Base-by-base conservation (phyloP, 768 basidiomycete genomes). In the Pleurotus tuber-regium region DNA sequence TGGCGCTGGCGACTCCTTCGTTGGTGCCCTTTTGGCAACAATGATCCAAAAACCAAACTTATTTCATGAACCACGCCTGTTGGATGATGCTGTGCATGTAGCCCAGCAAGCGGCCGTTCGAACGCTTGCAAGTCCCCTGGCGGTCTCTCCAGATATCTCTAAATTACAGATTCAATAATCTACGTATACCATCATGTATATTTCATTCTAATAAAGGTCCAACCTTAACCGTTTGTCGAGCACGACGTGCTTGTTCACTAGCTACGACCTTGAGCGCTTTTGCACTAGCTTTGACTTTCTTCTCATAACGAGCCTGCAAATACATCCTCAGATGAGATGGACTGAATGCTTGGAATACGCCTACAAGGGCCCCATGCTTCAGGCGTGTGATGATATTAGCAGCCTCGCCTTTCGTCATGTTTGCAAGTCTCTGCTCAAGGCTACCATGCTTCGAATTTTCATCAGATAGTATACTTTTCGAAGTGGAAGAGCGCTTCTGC, bases 1-100 rank as follows among this genome's bases (percentile, higher is more conserved):
- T 0, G 96, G 96, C 1, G 94, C 91, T 1, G 95, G 95, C 0
- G 95, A 98, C 68, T 86, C 90, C 2, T 79, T 97, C 21, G 93
- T 90, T 1, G 95, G 94, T 4, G 82, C 87, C 1, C 61, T 97
- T 25, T 66, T 95, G n/a, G 87, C 92, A 4, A 71, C 73, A 7
- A 66, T 93, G n/a, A 68, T 73, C 10, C 65, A 73, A 4, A 58
- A 73, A 18, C 76, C 73, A 8, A 58, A 64, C 19, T 62, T 70
- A 4, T 80, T 88, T 52, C 65, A 70, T n/a, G 66, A 72, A 50
- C 80, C 78, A 10, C 52, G 54, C 3, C 58, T 68, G 2, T 59
- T 91, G 51, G 71, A 72, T 1, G 57, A 62, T 14, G 63, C 75
- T 3, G 70, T 92, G 11, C 66, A 66, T 16, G 62, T 71, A 25